Evolutionary conservation across 495 filamentous ascomycete genomes (phyloP), one percentile per base, ranked within the genome.

Genomic region (Trichoderma reesei): DNA sequence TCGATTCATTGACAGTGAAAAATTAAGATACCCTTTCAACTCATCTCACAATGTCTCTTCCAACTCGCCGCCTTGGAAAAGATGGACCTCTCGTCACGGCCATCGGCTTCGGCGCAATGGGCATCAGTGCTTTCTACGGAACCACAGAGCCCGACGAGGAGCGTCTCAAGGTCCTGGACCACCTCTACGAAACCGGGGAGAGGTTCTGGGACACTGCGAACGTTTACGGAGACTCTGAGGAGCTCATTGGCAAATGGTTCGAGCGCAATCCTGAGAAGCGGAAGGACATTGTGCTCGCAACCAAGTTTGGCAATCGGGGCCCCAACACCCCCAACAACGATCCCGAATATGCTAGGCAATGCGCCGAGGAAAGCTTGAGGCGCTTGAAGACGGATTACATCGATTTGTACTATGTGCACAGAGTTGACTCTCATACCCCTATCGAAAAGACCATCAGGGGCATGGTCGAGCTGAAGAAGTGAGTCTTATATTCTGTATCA

Each of bases 361-460:
- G 79, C 18, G 79, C 79, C 64, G 79, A 80, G 62, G 75, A 74
- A 65, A 83, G 81, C 14, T 70, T 89, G 41, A 70, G 74, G 48
- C 70, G 81, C 0, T 76, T 90, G 2, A 79, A 78, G 0, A 68
- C 80, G 0, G 75, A 80, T 1, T 68, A 64, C 8, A 77, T 90
- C 44, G 86, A 90, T 65, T 69, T 90, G 11, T 87, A 81, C 65
- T 88, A 88, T 66, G 72, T 78, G 37, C 86, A 88, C 66, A 78
- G 80, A 0, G 73, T 81, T 16, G 81, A 84, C 62, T 60, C 68
- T 5, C 74, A 75, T 41, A 81, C 82, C 0, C 87, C 87, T 0
- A 78, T 90, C 33, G 88, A 90, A 72, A 82, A 84, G 70, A 87
- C 79, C 60, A 79, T 88, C 67, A 71, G 67, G 14, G 79, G 71